Evolutionary conservation across 2,329 filamentous ascomycete genomes (phyloP).

Genomic region (Helotiales sp.): DNA sequence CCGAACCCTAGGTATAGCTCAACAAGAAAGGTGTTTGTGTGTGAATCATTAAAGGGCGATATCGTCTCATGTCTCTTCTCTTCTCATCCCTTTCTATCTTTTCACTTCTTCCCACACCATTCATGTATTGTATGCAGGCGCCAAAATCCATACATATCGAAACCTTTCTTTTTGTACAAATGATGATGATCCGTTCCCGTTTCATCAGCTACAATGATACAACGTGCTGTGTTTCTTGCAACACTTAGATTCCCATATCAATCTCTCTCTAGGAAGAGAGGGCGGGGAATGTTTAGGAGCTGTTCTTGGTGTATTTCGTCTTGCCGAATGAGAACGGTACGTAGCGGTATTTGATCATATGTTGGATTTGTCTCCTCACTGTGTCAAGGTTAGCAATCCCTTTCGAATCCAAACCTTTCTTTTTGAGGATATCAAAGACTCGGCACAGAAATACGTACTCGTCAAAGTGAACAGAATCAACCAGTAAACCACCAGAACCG

Average conservation of each 20-base stretch:
- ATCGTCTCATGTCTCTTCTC: slow-evolving; percentile 25
- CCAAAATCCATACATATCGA: slow-evolving; percentile 6
- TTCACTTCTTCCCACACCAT: slow-evolving; percentile 1
- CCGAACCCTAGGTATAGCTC: slow-evolving; percentile 21
- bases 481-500: slow-evolving; percentile 98
- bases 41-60: slow-evolving; percentile 33
- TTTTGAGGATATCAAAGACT: not conserved
- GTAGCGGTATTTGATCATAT: slow-evolving; percentile 99
- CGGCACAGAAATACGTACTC: slow-evolving; percentile 63
- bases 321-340: slow-evolving; percentile 94
- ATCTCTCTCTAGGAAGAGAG: not conserved
- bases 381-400: slow-evolving; percentile 23
- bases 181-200: slow-evolving; percentile 14
- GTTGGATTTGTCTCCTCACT: slow-evolving; percentile 99
- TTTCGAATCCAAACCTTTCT: not conserved
- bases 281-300: slow-evolving; percentile 37
- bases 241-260: not conserved
- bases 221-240: not conserved
- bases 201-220: slow-evolving; percentile 6
- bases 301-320: slow-evolving; percentile 74
- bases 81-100: slow-evolving; percentile 15
- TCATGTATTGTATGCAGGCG: not conserved
- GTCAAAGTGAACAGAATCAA: slow-evolving; percentile 94
- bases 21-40: slow-evolving; percentile 13
- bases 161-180: slow-evolving; percentile 29